Evolutionary conservation across 2,329 filamentous ascomycete species (phyloP), one percentile per base, ranked within the genome.

Genomic region (Ascochyta koolunga): DNA sequence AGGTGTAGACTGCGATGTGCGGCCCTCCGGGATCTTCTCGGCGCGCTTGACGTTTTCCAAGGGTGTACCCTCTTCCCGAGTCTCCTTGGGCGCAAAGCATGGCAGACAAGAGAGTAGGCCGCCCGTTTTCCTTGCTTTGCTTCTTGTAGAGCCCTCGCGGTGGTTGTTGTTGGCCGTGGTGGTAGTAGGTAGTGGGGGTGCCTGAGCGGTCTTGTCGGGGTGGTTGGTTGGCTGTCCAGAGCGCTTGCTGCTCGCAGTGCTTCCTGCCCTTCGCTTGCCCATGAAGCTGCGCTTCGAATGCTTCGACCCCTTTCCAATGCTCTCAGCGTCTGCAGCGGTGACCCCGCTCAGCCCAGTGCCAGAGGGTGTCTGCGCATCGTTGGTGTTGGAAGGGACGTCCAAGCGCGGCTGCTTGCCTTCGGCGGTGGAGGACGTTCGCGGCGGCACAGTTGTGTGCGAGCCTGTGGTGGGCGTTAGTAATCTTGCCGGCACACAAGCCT

Each of bases 11-110:
- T 77, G 86, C 29, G 85, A 65, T 19, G 72, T 74, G 42, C 74
- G 72, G 13, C 65, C 65, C 7, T 75, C 66, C 37, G 74, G 74
- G 18, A 73, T 57, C 47, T 71, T 74, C 45, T 67, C 69, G 18
- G 73, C 67, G 43, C 76, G 75, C 64, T 79, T 80, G 18, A 75
- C 71, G 35, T 77, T 76, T 58, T 79, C 76, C 22, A 73, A 77
- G 33, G 84, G 80, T 53, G 84, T 61, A n/a, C 62, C 61, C 39
- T 74, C 68, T 8, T 59, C 31, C 38, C 84, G 82, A 15, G 82
- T 80, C 59, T 83, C 80, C 58, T 88, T 86, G 43, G 86, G 85
- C 35, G 85, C 81, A 71, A 88, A 90, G 77, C 88, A 91, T 56
- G 82, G 85, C 54, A 91, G 79, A 49, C 90, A 81, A 11, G 77